phyloP scores from a whole-genome alignment of 768 basidiomycete species.

The Piloderma croceum region DNA sequence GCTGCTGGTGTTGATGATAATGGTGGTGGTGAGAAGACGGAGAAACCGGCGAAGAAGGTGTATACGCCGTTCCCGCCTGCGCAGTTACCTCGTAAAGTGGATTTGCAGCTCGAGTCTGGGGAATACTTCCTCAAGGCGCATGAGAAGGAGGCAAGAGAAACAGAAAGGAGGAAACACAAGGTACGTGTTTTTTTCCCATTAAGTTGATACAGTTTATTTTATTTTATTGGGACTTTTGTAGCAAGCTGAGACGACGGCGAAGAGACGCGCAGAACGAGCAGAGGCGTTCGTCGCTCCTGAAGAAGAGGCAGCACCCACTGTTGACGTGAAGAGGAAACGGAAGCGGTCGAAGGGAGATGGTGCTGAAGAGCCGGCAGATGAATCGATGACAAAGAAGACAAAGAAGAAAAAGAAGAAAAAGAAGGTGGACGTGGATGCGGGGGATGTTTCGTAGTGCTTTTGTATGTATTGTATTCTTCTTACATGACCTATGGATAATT shows the following conservation, averaged over 20 bases:
- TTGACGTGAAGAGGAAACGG: conserved; percentile 71
- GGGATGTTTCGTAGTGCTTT: too few relatives aligned
- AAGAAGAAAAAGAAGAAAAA: conserved; percentile 39
- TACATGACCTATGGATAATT: too few relatives aligned
- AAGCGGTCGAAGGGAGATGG: conserved; percentile 37
- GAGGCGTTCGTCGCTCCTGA: conserved; percentile 83
- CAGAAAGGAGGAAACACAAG: conserved; percentile 70
- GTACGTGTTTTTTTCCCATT: conserved; percentile 29
- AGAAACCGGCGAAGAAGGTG: conserved; percentile 72
- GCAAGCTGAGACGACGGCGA: conserved; percentile 75
- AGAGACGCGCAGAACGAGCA: conserved; percentile 74
- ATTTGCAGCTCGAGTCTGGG: conserved; percentile 91
- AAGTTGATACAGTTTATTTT: neutral
- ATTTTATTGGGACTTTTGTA: conserved; percentile 24
- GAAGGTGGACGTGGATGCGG: too few relatives aligned
- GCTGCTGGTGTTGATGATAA: conserved; percentile 58
- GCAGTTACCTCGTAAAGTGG: conserved; percentile 90
- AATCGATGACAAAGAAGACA: conserved; percentile 26
- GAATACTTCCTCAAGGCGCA: conserved; percentile 95
- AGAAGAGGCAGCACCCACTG: conserved; percentile 67
- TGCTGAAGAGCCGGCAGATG: conserved; percentile 24
- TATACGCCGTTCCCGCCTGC: conserved; percentile 99
- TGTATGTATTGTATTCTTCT: too few relatives aligned
- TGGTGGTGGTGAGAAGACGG: conserved; percentile 27
- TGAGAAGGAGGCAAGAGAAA: conserved; percentile 78